phyloP scores from a whole-genome alignment of 768 basidiomycete species.

The Amyloporia xantha region DNA sequence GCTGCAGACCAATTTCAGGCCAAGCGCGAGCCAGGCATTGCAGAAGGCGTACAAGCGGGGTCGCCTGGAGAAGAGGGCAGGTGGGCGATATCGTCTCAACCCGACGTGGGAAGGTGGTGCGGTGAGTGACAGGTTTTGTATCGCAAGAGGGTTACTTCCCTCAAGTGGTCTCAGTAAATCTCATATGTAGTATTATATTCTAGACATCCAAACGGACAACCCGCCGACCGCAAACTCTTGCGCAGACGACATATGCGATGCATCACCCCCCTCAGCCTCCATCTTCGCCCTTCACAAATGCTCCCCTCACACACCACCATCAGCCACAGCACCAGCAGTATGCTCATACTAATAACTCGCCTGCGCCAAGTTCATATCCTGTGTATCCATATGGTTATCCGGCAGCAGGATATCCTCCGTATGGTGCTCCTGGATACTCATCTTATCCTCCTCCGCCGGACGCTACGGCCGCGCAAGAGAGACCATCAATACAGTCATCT shows the following conservation, averaged over 20 bases:
- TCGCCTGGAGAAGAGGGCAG: conserved; percentile 66
- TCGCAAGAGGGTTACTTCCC: not conserved
- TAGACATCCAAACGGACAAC: conserved; percentile 76
- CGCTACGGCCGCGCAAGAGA: not conserved
- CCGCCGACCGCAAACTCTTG: conserved; percentile 63
- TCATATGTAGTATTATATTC: conserved; percentile 4
- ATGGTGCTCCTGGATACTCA: conserved; percentile 14
- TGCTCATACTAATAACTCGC: conserved; percentile 17
- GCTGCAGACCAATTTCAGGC: conserved; percentile 81
- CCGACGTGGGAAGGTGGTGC: conserved; percentile 75
- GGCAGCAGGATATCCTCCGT: not conserved
- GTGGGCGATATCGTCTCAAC: conserved; percentile 72
- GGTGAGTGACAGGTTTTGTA: conserved; percentile 37
- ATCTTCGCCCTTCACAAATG: conserved; percentile 54
- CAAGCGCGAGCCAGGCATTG: conserved; percentile 83
- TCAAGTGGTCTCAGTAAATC: not conserved
- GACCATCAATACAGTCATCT: not conserved
- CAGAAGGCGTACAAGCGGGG: conserved; percentile 83
- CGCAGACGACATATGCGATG: conserved; percentile 23
- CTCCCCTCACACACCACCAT: conserved; percentile 34
- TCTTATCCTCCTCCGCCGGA: conserved; percentile 16
- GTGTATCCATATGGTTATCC: conserved; percentile 22
- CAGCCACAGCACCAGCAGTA: conserved; percentile 11
- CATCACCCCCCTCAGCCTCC: conserved; percentile 19
- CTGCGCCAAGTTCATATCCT: conserved; percentile 32